phyloP scores from a whole-genome alignment of 495 filamentous ascomycete species.

The Lepraria neglecta region DNA sequence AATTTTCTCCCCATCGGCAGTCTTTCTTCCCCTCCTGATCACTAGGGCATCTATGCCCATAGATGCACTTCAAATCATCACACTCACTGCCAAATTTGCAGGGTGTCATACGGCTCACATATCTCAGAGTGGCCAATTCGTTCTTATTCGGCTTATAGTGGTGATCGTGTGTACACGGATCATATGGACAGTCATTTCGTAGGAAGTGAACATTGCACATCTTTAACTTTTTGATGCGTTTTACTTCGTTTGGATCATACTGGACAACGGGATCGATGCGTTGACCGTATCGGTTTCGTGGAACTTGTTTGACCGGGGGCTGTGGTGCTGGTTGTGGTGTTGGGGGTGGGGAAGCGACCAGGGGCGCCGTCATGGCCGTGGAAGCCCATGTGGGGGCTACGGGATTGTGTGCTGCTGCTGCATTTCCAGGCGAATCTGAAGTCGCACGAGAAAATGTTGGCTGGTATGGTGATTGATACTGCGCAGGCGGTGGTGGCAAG shows the following conservation, averaged over 20 bases:
- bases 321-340: conserved; percentile 38
- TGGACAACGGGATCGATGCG: conserved; percentile 56
- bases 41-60: conserved; percentile 56
- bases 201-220: conserved; percentile 79
- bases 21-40: conserved; percentile 39
- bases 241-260: conserved; percentile 53
- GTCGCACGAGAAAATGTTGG: conserved; percentile 20
- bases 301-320: conserved; percentile 44
- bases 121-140: conserved; percentile 61
- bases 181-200: conserved; percentile 63
- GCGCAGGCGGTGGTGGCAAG: conserved; percentile 8
- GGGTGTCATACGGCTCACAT: conserved; percentile 70
- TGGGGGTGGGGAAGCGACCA: conserved; percentile 21
- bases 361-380: conserved; percentile 31
- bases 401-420: conserved; percentile 34
- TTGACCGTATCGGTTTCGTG: conserved; percentile 69
- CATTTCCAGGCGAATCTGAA: conserved; percentile 17
- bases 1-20: conserved; percentile 47
- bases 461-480: conserved; percentile 39
- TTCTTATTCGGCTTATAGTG: conserved; percentile 59
- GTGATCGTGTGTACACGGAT: conserved; percentile 71
- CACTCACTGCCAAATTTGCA: conserved; percentile 70
- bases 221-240: conserved; percentile 61
- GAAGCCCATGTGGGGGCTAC: conserved; percentile 35
- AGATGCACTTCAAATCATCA: conserved; percentile 71